These are phyloP conservation scores for Cetraspora pellucida DNA, from an alignment of 192 early-diverging fungal species.

Conservation along the genomic window DNA sequence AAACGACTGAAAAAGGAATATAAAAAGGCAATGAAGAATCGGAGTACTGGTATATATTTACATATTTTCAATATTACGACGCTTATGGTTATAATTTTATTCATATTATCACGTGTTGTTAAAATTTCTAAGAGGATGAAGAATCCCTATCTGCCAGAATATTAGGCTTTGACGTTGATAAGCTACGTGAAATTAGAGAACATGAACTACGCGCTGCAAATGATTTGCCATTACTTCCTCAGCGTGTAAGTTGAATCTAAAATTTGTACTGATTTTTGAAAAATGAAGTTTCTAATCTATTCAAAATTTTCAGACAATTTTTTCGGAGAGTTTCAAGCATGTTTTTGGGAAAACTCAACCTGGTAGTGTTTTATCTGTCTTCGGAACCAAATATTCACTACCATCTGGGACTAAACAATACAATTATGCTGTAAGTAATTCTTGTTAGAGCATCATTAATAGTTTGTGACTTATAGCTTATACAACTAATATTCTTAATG, in stretches of 20 bases:
- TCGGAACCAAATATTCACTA: constrained; percentile 78
- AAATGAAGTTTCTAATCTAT: neutral
- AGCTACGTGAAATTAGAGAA: constrained; percentile 61
- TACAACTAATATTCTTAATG: too few species aligned
- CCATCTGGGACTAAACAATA: constrained; percentile 75
- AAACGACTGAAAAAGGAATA: constrained; percentile 69
- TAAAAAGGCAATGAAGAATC: constrained; percentile 51
- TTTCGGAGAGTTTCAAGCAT: constrained; percentile 66
- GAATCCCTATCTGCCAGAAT: constrained; percentile 57
- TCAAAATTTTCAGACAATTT: constrained; percentile 40
- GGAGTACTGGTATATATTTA: neutral
- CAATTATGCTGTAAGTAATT: constrained; percentile 58
- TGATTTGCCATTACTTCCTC: constrained; percentile 36
- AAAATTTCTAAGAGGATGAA: constrained; percentile 46
- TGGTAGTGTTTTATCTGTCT: constrained; percentile 73
- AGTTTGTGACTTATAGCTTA: too few species aligned
- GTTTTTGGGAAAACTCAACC: constrained; percentile 76
- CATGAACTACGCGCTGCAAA: constrained; percentile 59
- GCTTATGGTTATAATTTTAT: neutral
- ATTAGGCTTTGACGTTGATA: constrained; percentile 68
- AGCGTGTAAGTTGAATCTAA: constrained; percentile 32
- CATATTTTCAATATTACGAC: neutral
- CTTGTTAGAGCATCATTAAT: too few species aligned
- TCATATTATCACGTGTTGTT: neutral
- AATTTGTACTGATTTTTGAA: neutral